A percentile compares a stretch with the other conserved stretches of the same genome.
Conservation (phyloP, 2,329 filamentous ascomycete genomes). For the Hymenoscyphus scutula region DNA sequence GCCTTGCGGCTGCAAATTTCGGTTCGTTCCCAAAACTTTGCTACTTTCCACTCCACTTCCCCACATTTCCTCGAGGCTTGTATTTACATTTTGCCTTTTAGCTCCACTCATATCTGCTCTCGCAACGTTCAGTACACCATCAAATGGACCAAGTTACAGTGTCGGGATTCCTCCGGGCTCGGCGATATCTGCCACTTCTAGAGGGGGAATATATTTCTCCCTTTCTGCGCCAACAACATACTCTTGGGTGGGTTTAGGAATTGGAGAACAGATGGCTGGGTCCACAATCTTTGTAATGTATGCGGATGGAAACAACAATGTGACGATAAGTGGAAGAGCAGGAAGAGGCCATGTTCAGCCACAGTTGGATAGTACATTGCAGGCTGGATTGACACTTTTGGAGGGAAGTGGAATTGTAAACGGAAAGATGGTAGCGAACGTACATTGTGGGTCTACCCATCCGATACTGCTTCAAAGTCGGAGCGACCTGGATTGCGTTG, state of each 20-base stretch:
- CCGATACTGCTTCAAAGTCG: background rate
- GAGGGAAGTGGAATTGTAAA: slow-evolving; percentile 51
- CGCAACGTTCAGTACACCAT: slow-evolving; percentile 22
- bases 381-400: slow-evolving; percentile 31
- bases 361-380: slow-evolving; percentile 43
- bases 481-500: background rate
- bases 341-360: slow-evolving; percentile 45
- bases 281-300: slow-evolving; percentile 61
- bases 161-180: slow-evolving; percentile 29
- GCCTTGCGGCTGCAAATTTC: background rate
- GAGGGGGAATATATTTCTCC: slow-evolving; percentile 57
- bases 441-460: slow-evolving; percentile 44
- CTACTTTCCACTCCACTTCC: background rate
- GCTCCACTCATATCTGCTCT: slow-evolving; percentile 21
- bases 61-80: background rate
- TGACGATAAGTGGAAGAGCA: slow-evolving; percentile 55
- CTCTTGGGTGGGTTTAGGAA: slow-evolving; percentile 56
- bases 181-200: slow-evolving; percentile 46
- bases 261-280: slow-evolving; percentile 53
- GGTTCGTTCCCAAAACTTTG: slow-evolving; percentile 1
- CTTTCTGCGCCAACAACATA: slow-evolving; percentile 51
- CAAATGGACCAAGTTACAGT: slow-evolving; percentile 24
- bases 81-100: background rate
- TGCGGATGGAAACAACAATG: slow-evolving; percentile 47
- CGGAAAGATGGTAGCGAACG: slow-evolving; percentile 55